Base-by-base conservation (phyloP, 106 monocot genomes). In the Xerophyta viscosa region DNA sequence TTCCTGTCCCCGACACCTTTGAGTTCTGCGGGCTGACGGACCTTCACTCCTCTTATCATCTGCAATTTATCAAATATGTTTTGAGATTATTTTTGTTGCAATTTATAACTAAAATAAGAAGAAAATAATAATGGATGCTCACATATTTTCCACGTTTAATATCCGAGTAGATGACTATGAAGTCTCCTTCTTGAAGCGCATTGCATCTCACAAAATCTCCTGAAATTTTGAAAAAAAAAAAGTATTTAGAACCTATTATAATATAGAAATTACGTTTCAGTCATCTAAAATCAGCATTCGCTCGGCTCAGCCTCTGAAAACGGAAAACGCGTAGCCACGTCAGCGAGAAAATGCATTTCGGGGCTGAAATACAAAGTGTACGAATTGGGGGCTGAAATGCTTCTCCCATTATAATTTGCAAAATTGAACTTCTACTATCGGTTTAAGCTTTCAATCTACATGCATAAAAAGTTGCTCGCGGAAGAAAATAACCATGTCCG, bases 111-210 rank as follows among this genome's bases (percentile, higher is more conserved):
- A 30, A 15, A 14, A 28, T 25, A 54, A 8, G 22, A 24, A 14
- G 19, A 8, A n/a, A 6, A 26, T 24, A 13, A 8, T 44, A 44
- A 14, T 3, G 8, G 43, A 44, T 22, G 8, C 26, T 57, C 77
- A 87, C 87, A 56, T 77, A 81, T 82, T 87, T 87, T 42, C 77
- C 70, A 37, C 74, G 78, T 46, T 77, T 81, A 20, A 87, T 50
- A 41, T 87, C 81, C 1, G 81, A 74, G 60, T 87, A 87, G 49
- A 87, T 87, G 54, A 87, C 81, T 4, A 87, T 82, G 67, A 81
- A 87, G 60, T 87, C 87, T 24, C 87, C 87, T 62, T 87, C 87
- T 48, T 78, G 73, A 11, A 87, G 81, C 22, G 65, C 81, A 25
- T 87, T 81, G 0, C 67, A 69, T 18, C 81, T 69, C 8, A 87